These are phyloP conservation scores for Moesziomyces globuligerus DNA, from an alignment of 1,284 basidiomycete species.

Conservation along the genomic window DNA sequence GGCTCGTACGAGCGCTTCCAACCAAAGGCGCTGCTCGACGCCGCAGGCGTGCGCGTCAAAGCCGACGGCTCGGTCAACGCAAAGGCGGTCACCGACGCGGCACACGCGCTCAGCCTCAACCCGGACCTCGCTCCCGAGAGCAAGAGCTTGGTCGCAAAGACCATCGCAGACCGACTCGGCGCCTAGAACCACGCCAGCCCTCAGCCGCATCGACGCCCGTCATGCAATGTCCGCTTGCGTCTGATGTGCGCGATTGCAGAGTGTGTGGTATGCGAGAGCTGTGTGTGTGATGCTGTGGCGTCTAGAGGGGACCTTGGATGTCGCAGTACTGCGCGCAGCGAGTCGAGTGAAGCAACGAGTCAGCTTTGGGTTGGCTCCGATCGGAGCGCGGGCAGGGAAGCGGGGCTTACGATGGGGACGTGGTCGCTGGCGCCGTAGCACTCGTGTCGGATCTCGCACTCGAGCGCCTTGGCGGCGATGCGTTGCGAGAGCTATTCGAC, in stretches of 20 bases:
- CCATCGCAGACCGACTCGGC: conserved; percentile 24
- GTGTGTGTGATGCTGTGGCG: too few relatives aligned
- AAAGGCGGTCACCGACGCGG: conserved; percentile 30
- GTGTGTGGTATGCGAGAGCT: too few relatives aligned
- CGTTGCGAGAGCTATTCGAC: conserved; percentile 71
- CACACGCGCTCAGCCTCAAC: conserved; percentile 31
- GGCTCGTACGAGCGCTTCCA: conserved; percentile 32
- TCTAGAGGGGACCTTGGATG: conserved; percentile 37
- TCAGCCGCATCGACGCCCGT: too few relatives aligned
- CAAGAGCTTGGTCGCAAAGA: conserved; percentile 27
- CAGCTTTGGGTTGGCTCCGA: neutral
- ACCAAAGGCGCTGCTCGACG: conserved; percentile 10
- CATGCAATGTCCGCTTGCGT: neutral
- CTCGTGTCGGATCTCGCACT: conserved; percentile 82
- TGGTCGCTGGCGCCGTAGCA: conserved; percentile 87
- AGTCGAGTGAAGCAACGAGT: neutral
- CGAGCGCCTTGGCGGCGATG: conserved; percentile 74
- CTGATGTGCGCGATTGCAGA: too few relatives aligned
- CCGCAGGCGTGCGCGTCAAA: conserved; percentile 14
- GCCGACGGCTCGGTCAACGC: neutral
- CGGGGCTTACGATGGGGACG: conserved; percentile 73
- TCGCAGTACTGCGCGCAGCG: conserved; percentile 32
- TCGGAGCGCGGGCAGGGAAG: neutral
- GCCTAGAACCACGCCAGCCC: neutral
- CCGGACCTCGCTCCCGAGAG: conserved; percentile 26